Percentiles rank a stretch among this genome's conserved stretches.
Conservation (phyloP, 805 yeast species). For the Barnettozyma sucrosica region DNA sequence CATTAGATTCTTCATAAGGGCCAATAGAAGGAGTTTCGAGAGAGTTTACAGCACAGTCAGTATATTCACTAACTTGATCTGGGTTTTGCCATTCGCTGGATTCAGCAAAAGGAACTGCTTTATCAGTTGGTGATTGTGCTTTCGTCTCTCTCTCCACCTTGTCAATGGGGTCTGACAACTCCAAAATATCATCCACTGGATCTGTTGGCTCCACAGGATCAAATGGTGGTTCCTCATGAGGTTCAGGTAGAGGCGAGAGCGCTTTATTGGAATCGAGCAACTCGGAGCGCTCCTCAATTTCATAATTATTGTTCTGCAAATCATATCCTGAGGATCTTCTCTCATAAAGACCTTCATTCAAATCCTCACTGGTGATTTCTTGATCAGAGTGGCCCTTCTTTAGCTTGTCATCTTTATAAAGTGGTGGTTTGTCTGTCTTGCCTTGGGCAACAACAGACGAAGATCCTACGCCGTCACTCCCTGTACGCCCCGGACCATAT, state of each 20-base stretch:
- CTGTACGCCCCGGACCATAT: background rate
- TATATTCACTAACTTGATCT: background rate
- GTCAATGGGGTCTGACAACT: background rate
- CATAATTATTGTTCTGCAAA: slow-evolving; percentile 24
- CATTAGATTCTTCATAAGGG: background rate
- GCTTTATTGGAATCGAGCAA: background rate
- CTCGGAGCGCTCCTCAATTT: background rate
- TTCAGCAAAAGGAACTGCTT: background rate
- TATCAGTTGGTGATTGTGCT: background rate
- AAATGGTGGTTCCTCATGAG: background rate
- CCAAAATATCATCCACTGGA: slow-evolving; percentile 3
- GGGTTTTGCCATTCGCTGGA: background rate
- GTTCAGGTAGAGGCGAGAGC: background rate
- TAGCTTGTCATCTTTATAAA: slow-evolving; percentile 20
- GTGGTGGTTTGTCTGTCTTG: slow-evolving; percentile 19
- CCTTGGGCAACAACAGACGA: background rate
- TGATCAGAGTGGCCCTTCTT: background rate
- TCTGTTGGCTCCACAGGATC: slow-evolving; percentile 2
- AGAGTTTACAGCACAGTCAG: too few species aligned
- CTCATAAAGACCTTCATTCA: slow-evolving; percentile 26
- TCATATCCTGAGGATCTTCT: slow-evolving; percentile 31
- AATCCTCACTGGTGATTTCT: slow-evolving; percentile 8
- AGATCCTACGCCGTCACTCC: background rate
- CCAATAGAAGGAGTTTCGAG: background rate
- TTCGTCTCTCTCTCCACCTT: too few species aligned